Conservation (phyloP, 2,329 filamentous ascomycete species). For the Colletotrichum sp. region DNA sequence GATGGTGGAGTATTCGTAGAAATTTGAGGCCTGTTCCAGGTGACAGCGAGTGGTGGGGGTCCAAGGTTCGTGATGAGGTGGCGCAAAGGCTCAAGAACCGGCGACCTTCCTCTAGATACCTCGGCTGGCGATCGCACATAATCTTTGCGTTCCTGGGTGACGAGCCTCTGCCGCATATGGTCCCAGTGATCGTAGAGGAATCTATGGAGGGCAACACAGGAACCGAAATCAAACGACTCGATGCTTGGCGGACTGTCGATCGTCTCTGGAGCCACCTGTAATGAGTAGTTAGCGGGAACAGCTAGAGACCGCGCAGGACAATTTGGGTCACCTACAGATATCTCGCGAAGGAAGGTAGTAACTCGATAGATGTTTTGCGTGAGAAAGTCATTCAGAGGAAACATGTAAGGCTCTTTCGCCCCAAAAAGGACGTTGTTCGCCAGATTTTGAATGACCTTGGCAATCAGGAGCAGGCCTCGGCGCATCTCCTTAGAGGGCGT, state of each 20-base stretch:
- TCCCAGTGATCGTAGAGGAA: constrained; percentile 78
- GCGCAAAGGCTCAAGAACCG: constrained; percentile 64
- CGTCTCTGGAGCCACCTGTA: constrained; percentile 51
- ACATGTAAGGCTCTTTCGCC: constrained; percentile 76
- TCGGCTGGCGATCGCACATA: constrained; percentile 61
- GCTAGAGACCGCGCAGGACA: constrained; percentile 14
- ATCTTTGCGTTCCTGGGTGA: constrained; percentile 63
- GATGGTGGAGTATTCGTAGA: constrained; percentile 65
- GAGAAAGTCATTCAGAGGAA: constrained; percentile 71
- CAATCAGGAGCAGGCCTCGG: constrained; percentile 70
- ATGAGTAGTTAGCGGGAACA: not conserved
- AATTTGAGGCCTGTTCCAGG: constrained; percentile 72
- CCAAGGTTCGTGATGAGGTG: constrained; percentile 70
- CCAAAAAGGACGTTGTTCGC: constrained; percentile 76
- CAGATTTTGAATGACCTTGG: constrained; percentile 74
- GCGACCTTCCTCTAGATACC: constrained; percentile 54
- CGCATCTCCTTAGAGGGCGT: constrained; percentile 72
- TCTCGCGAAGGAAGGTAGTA: constrained; percentile 70
- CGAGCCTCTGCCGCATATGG: constrained; percentile 68
- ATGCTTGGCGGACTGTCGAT: constrained; percentile 43
- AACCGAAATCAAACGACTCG: constrained; percentile 71
- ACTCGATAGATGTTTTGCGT: constrained; percentile 72
- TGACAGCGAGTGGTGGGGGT: constrained; percentile 70
- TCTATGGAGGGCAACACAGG: constrained; percentile 71
- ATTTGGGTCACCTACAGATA: constrained; percentile 57